Base-by-base conservation (phyloP, 352 stramenopile species). In the Sclerospora graminicola region DNA sequence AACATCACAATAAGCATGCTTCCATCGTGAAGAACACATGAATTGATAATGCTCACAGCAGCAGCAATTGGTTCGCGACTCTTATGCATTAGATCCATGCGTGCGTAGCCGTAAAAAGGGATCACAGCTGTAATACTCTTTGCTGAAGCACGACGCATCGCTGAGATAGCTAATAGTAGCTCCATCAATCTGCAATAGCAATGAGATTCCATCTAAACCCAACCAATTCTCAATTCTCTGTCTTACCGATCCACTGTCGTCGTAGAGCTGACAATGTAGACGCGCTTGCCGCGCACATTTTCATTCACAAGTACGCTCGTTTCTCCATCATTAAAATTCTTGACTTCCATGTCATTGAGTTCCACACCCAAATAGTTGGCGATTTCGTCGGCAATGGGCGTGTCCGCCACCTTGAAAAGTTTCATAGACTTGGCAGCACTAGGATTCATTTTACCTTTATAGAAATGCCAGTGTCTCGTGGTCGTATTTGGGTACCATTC, bases 91-190 rank as follows among this genome's bases (percentile, higher is more conserved):
- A 82, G 69, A 57, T 93, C 81, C 56, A 90, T 82, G 7, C 81
- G 78, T 11, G 78, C 74, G 49, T 93, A 93, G 38, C 81, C 81
- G 48, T 90, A 93, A 54, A 88, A 93, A 20, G 81, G 81, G 41
- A 93, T 93, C 23, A 93, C 79, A 2, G 78, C 78, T 8, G 80
- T 89, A 33, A 93, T 93, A 41, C 75, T 85, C 54, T 93, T 93
- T 26, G 81, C 81, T 13, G 76, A 93, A 23, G 78, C 68, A 15
- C 81, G 75, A 23, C 76, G 74, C 76, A 90, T 89, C 15, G 81
- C 81, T 0, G 81, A 75, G 49, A 89, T 89, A 13, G 78, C 69
- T n/a, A 93, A 47, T 38, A 93, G 38, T 28, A 93, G 54, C 57
- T 93, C 81, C 76, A 93, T 88, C 30, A 93, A 41, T 10, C 78